Conservation (phyloP, 768 basidiomycete species). For the Leccinellum albellum region DNA sequence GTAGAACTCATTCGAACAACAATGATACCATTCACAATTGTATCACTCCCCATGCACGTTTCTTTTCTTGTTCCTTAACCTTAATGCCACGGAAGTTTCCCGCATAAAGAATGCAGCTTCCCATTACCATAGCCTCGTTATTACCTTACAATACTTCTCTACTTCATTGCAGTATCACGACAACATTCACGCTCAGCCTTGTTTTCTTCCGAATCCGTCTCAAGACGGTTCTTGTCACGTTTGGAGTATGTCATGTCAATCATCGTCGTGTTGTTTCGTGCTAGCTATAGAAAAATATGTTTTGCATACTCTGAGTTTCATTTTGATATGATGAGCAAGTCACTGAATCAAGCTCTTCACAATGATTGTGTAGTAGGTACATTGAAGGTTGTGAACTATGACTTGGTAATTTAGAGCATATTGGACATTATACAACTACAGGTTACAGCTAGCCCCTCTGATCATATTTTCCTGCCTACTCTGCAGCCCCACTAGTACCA, state of each 20-base stretch:
- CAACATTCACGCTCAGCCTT: neutral
- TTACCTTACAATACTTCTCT: conserved; percentile 12
- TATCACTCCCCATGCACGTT: conserved; percentile 23
- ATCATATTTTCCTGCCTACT: neutral
- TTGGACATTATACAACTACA: too few species aligned
- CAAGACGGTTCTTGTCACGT: conserved; percentile 14
- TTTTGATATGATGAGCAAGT: neutral
- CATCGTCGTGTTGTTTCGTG: conserved; percentile 23
- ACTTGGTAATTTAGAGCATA: too few species aligned
- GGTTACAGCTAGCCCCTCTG: neutral
- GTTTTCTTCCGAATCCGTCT: neutral
- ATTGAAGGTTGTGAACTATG: neutral
- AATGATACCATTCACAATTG: conserved; percentile 24
- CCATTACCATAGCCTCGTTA: conserved; percentile 3
- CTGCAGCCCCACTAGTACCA: neutral
- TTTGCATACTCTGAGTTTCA: conserved; percentile 4
- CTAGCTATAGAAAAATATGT: conserved; percentile 20
- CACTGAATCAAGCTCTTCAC: neutral
- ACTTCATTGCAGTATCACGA: conserved; percentile 9
- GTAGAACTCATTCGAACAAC: conserved; percentile 27
- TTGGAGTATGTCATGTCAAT: conserved; percentile 20
- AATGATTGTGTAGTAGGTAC: neutral
- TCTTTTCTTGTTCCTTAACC: conserved; percentile 1
- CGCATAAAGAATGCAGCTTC: neutral
- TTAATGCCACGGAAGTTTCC: conserved; percentile 1